Evolutionary conservation across 805 yeast genomes (phyloP).

Genomic region (Candida gorgasii): DNA sequence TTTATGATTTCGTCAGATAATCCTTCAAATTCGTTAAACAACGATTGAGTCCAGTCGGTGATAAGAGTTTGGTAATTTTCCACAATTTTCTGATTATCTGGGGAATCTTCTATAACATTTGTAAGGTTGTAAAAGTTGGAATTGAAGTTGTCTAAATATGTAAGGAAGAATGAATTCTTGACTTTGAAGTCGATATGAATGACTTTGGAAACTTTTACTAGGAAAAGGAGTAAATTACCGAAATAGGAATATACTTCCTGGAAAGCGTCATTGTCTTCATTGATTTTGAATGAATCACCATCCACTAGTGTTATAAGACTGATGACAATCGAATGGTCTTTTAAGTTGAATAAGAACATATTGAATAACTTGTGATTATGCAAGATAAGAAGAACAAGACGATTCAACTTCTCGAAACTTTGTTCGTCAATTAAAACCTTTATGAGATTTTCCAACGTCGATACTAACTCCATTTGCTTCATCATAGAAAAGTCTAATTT

Average conservation of each 20-base stretch:
- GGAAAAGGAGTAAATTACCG: constrained; percentile 53
- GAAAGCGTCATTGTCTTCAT: constrained; percentile 55
- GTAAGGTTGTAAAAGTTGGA: constrained; percentile 34
- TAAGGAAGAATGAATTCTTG: constrained; percentile 31
- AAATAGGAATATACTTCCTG: constrained; percentile 71
- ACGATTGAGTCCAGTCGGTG: constrained; percentile 73
- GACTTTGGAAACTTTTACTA: constrained; percentile 17
- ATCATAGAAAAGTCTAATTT: constrained; percentile 24
- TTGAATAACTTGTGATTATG: constrained; percentile 41
- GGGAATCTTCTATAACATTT: constrained; percentile 14
- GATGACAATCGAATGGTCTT: constrained; percentile 40
- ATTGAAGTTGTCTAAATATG: constrained; percentile 35
- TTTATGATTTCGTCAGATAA: constrained; percentile 81
- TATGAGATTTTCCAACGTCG: constrained; percentile 20
- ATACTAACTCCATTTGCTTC: constrained; percentile 27
- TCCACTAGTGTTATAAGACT: constrained; percentile 56
- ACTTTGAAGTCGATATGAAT: constrained; percentile 25
- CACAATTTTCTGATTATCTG: constrained; percentile 31
- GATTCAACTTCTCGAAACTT: constrained; percentile 34
- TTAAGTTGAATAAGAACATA: constrained; percentile 44
- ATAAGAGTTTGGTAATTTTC: constrained; percentile 34
- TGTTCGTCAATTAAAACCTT: constrained; percentile 25
- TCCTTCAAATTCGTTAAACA: constrained; percentile 70
- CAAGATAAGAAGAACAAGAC: constrained; percentile 54
- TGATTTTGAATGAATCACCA: constrained; percentile 31